Evolutionary conservation across 108 stramenopile genomes (phyloP).

Genomic region (Skeletonema grethae): DNA sequence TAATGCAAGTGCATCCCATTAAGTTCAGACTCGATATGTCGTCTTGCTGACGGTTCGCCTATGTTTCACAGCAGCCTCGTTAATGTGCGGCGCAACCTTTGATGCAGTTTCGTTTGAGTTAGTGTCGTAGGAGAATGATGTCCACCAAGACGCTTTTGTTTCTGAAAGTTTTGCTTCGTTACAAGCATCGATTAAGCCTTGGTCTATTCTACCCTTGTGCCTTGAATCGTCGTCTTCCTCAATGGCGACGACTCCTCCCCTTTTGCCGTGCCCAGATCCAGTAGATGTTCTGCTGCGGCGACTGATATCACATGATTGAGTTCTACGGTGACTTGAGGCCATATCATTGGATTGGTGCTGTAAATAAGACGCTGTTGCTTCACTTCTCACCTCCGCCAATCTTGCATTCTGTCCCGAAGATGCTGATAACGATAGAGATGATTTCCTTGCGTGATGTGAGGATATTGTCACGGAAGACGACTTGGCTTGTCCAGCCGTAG

Average conservation of each 20-base stretch:
- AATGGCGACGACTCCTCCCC: not conserved
- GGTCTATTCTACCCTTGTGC: slow-evolving; percentile 6
- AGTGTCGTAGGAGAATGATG: not conserved
- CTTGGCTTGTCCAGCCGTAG: not conserved
- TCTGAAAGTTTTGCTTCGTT: slow-evolving; percentile 4
- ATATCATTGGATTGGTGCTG: not conserved
- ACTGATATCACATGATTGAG: slow-evolving; percentile 4
- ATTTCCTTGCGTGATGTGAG: not conserved
- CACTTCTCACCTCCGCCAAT: slow-evolving; percentile 4
- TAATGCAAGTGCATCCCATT: not conserved
- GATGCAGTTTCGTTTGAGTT: not conserved
- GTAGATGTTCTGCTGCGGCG: not conserved
- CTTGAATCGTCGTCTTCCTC: not conserved
- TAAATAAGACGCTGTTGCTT: slow-evolving; percentile 3
- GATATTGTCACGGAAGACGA: not conserved
- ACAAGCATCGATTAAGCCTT: slow-evolving; percentile 11
- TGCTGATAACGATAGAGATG: slow-evolving; percentile 5
- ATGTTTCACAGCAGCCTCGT: slow-evolving; percentile 2
- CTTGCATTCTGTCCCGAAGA: slow-evolving; percentile 2
- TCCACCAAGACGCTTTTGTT: slow-evolving; percentile 3
- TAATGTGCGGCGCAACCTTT: not conserved
- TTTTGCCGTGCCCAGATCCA: not conserved
- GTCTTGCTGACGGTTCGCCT: slow-evolving; percentile 6
- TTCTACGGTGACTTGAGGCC: not conserved
- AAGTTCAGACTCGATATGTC: slow-evolving; percentile 2